A percentile compares a stretch with the other conserved stretches of the same genome.
Evolutionary conservation across 192 early-diverging fungal genomes (phyloP).

Genomic region (Backusella macrospora): DNA sequence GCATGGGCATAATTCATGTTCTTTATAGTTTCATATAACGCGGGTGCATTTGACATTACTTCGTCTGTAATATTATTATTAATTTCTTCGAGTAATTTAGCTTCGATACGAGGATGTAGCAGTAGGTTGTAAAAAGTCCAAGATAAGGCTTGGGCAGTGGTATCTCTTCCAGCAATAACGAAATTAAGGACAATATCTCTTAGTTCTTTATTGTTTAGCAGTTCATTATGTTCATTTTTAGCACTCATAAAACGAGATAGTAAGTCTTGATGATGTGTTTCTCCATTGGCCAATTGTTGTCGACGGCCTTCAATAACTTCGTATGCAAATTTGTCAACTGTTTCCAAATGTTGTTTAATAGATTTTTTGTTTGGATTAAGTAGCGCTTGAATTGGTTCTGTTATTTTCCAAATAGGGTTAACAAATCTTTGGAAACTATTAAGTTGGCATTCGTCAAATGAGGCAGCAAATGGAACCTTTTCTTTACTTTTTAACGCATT

Average conservation of each 20-base stretch:
- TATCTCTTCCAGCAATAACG: conserved; percentile 48
- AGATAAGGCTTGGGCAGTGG: conserved; percentile 52
- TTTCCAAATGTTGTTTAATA: conserved; percentile 26
- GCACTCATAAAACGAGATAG: conserved; percentile 39
- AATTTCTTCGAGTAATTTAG: conserved; percentile 46
- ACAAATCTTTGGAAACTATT: conserved; percentile 40
- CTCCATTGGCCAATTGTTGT: conserved; percentile 22
- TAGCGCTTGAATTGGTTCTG: conserved; percentile 1
- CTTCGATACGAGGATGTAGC: conserved; percentile 42
- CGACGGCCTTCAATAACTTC: conserved; percentile 34
- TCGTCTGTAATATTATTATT: conserved; percentile 22
- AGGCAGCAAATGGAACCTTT: conserved; percentile 48
- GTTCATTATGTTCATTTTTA: conserved; percentile 28
- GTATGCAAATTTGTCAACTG: conserved; percentile 30
- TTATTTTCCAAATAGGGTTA: conserved; percentile 31
- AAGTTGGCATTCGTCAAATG: conserved; percentile 56
- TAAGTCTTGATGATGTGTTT: conserved; percentile 28
- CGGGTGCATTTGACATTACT: conserved; percentile 8
- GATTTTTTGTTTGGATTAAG: conserved; percentile 20
- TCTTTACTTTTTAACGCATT: conserved; percentile 42
- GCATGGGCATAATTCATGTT: conserved; percentile 43
- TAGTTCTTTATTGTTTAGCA: conserved; percentile 34
- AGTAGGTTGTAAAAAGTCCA: conserved; percentile 52
- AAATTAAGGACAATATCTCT: conserved; percentile 42
- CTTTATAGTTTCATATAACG: conserved; percentile 35